Base-by-base conservation (phyloP, 176 grass and related monocot species). In the Rhipidocladum racemiflorum region DNA sequence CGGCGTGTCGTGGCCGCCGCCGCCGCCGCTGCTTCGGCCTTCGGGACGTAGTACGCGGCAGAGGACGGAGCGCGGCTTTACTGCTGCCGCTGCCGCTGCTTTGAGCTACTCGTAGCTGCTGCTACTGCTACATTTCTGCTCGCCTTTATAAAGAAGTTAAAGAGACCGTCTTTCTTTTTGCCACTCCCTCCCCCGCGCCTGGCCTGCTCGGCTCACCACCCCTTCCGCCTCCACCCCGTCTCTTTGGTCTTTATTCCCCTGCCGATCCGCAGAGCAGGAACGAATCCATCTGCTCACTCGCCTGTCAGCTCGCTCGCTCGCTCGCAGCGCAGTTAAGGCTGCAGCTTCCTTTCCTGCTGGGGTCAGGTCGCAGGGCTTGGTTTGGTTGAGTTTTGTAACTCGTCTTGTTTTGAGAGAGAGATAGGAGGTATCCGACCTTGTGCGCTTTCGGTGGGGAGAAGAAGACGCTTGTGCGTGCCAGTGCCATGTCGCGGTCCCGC, bases 401-500 rank as follows among this genome's bases (percentile, higher is more conserved):
- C 65, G 27, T 53, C 61, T 57, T 72, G 29, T 73, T 46, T 50
- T 49, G 28, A 24, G 61, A 29, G 28, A 60, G 35, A 12, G 2
- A 21, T 0, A 62, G 30, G 18, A 40, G 20, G 11, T 15, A 9
- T 32, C 76, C 39, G 39, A 8, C 39, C 21, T 38, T 18, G 24
- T 12, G 59, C 18, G 46, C n/a, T 18, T 57, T 61, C 18, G 57
- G 57, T 25, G 62, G 61, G 20, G 63, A 39, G 63, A 11, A 34
- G 40, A 35, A 45, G 74, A 17, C 38, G 35, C 39, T 56, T 10
- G 24, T 14, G 38, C 85, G 61, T 28, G 68, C 65, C 81, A 94
- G 61, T 28, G 68, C 65, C 81, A 94, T 98, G 95, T 86, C 84
- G 54, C 93, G 78, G 74, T 74, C 84, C 60, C 87, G 92, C 45